Evolutionary conservation across 129 eudicot species (phyloP), one percentile per base, ranked within the genome.

Genomic region (Flaveria brownii): DNA sequence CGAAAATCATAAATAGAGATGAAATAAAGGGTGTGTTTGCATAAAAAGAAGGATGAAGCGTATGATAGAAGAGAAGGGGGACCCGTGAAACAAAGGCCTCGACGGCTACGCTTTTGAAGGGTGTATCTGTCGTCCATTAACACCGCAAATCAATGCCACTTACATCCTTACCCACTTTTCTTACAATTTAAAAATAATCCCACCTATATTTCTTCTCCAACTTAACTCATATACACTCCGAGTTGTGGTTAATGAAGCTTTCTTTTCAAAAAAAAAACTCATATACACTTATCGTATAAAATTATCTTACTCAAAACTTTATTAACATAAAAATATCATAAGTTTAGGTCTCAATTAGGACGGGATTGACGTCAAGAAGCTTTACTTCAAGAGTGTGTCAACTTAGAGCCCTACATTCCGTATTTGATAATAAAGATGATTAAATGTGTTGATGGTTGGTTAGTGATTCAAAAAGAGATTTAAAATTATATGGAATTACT

Each of bases 111-210:
- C 76, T 77, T 77, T 77, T 74, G 23, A 77, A 56, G 69, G 4
- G 33, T 28, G 33, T 28, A 28, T 28, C 33, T 67, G 84, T 80
- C 79, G 52, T 73, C 84, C 84, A 80, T 80, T 80, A 73, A 73
- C 63, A 50, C 79, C 84, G 71, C 84, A 80, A 65, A 74, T 80
- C 84, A 73, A 80, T 80, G 84, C 84, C 75, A 80, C 33, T 28
- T 28, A 28, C 33, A 28, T 28, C 33, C 79, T 80, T 67, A 80
- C 80, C 80, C 61, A 80, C 84, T 80, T 80, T 73, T 73, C 75
- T 73, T 70, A 30, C 82, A 59, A 62, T 78, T 71, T 39, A 28
- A 60, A 69, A 70, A 6, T 60, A 30, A 76, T 78, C 71, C 82
- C 77, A 78, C 82, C 82, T 46, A 78, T 9, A 22, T 54, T 25